A percentile compares a stretch with the other conserved stretches of the same genome.
Conservation (phyloP, 805 yeast genomes). For the Yarrowia sp. region DNA sequence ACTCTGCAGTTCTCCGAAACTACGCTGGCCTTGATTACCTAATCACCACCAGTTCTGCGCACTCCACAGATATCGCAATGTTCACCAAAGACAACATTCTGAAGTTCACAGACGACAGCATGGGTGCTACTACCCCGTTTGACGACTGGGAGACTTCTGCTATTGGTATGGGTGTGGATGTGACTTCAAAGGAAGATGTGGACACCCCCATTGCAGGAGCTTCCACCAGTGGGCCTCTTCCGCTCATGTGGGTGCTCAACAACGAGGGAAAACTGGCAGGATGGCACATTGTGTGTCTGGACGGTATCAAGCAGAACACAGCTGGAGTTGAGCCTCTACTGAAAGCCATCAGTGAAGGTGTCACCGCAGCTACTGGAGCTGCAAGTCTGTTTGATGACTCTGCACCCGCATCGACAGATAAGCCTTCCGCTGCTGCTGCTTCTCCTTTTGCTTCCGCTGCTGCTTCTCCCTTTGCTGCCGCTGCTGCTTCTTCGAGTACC, state of each 20-base stretch:
- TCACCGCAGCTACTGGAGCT: slow-evolving; percentile 40
- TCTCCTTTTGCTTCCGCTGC: slow-evolving; percentile 11
- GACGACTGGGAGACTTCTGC: slow-evolving; percentile 70
- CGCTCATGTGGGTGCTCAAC: slow-evolving; percentile 67
- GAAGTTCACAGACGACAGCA: slow-evolving; percentile 68
- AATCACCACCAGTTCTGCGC: slow-evolving; percentile 63
- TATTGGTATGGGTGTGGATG: slow-evolving; percentile 71
- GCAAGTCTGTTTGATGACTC: neutral
- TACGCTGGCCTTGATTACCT: slow-evolving; percentile 45
- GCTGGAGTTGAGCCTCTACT: slow-evolving; percentile 45
- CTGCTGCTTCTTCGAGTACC: neutral
- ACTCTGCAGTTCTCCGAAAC: slow-evolving; percentile 40
- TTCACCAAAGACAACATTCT: slow-evolving; percentile 53
- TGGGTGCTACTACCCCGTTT: slow-evolving; percentile 76
- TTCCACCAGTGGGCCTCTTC: slow-evolving; percentile 66
- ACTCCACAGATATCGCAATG: slow-evolving; percentile 68
- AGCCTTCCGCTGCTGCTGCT: neutral
- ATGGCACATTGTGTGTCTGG: slow-evolving; percentile 69
- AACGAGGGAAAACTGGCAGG: slow-evolving; percentile 66
- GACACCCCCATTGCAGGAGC: slow-evolving; percentile 64
- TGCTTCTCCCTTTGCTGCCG: neutral
- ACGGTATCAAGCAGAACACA: slow-evolving; percentile 54
- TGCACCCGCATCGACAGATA: neutral
- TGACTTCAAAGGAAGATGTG: slow-evolving; percentile 55
- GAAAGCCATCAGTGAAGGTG: slow-evolving; percentile 15